These are phyloP conservation scores for Lecanicillium sp. DNA, from an alignment of 2,329 filamentous ascomycete species.

Conservation along the genomic window DNA sequence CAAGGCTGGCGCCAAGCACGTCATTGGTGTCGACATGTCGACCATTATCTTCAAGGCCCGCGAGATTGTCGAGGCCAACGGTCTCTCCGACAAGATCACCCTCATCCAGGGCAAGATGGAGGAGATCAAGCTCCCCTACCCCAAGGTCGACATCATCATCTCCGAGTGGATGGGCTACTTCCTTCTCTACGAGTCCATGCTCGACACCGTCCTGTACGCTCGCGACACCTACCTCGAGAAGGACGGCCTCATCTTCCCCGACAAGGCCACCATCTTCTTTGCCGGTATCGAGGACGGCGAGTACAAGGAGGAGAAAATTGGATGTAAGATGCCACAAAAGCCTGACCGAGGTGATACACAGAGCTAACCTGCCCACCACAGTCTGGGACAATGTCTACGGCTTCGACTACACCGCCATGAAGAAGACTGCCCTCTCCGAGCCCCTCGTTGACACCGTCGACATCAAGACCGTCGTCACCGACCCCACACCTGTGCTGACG, in stretches of 20 bases:
- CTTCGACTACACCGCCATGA: conserved; percentile 92
- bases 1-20: conserved; percentile 93
- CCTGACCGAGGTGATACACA: not conserved
- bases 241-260: conserved; percentile 92
- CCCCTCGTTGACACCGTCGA: conserved; percentile 97
- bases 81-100: conserved; percentile 92
- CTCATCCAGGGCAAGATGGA: conserved; percentile 99
- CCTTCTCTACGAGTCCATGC: conserved; percentile 96
- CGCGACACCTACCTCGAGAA: conserved; percentile 84
- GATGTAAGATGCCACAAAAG: conserved; percentile 59
- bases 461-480: conserved; percentile 92
- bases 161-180: conserved; percentile 99
- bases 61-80: conserved; percentile 89
- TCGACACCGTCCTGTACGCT: conserved; percentile 96
- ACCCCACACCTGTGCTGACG: conserved; percentile 76
- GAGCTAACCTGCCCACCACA: conserved; percentile 32
- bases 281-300: conserved; percentile 97
- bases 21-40: conserved; percentile 99
- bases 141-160: conserved; percentile 98
- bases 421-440: conserved; percentile 87
- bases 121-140: conserved; percentile 87
- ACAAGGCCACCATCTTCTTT: conserved; percentile 96
- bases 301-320: conserved; percentile 99
- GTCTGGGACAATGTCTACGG: conserved; percentile 99
- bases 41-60: conserved; percentile 98